These are phyloP conservation scores for Golubevia sp. DNA, from an alignment of 1,284 basidiomycete genomes.

Conservation along the genomic window DNA sequence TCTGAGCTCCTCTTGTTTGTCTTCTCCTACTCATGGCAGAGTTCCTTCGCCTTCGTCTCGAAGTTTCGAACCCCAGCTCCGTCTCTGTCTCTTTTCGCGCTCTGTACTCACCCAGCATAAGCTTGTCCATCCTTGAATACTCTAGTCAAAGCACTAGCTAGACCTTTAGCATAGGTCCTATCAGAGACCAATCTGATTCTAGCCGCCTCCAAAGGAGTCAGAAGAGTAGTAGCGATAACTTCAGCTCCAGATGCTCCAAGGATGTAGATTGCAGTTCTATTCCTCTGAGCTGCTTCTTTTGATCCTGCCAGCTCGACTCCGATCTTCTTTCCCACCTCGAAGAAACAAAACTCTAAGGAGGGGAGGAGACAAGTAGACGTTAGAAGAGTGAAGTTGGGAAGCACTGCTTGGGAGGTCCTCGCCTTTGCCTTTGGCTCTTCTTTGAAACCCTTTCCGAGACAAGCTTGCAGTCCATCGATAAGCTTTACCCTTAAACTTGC, in stretches of 20 bases:
- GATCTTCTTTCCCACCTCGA: slow-evolving; percentile 33
- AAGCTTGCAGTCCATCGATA: no score
- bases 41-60: no score
- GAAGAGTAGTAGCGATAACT: slow-evolving; percentile 45
- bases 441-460: no score
- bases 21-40: no score
- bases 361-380: not conserved
- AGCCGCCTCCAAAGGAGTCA: slow-evolving; percentile 58
- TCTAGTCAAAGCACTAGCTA: slow-evolving; percentile 46
- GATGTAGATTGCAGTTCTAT: slow-evolving; percentile 55
- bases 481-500: no score
- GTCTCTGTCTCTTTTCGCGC: no score
- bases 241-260: slow-evolving; percentile 52
- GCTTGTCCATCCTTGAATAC: slow-evolving; percentile 21
- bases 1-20: no score
- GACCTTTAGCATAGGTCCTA: slow-evolving; percentile 49
- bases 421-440: no score
- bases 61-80: no score
- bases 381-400: not conserved
- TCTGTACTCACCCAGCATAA: not conserved
- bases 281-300: slow-evolving; percentile 33
- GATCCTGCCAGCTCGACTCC: slow-evolving; percentile 39
- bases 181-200: slow-evolving; percentile 56
- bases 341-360: not conserved
- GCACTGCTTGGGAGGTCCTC: no score